phyloP scores from a whole-genome alignment of 768 basidiomycete genomes.

The Plicaturopsis crispa region DNA sequence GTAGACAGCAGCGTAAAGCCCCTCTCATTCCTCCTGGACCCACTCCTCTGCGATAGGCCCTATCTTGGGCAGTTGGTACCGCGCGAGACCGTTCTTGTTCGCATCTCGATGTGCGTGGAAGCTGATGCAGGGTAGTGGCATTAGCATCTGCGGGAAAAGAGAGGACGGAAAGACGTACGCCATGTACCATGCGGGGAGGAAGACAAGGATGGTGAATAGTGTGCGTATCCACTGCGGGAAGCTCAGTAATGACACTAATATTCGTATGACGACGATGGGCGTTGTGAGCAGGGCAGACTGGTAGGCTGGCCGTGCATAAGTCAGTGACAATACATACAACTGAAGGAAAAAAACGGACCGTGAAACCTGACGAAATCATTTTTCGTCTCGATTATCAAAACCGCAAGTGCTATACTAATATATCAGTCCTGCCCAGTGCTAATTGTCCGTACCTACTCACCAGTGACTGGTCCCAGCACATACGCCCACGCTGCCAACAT shows the following conservation, averaged over 20 bases:
- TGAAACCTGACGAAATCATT: constrained; percentile 77
- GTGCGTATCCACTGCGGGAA: constrained; percentile 46
- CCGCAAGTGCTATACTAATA: constrained; percentile 38
- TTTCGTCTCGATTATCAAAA: constrained; percentile 69
- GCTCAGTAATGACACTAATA: constrained; percentile 45
- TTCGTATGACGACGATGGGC: constrained; percentile 48
- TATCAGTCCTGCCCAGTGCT: constrained; percentile 1
- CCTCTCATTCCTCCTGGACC: constrained; percentile 51
- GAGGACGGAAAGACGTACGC: constrained; percentile 34
- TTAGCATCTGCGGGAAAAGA: not conserved
- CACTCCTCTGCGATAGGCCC: constrained; percentile 63
- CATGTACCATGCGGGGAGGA: constrained; percentile 40
- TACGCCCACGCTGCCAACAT: constrained; percentile 58
- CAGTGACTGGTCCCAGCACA: constrained; percentile 63
- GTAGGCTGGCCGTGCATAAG: constrained; percentile 44
- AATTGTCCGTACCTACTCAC: constrained; percentile 29
- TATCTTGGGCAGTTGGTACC: constrained; percentile 55
- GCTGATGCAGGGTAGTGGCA: constrained; percentile 22
- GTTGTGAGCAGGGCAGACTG: constrained; percentile 69
- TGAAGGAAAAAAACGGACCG: constrained; percentile 32
- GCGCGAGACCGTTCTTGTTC: constrained; percentile 38
- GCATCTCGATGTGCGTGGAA: constrained; percentile 48
- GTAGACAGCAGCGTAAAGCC: constrained; percentile 8
- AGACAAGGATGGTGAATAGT: constrained; percentile 37
- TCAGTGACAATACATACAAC: constrained; percentile 5